These are phyloP conservation scores for Aspergillus conjunctus DNA, from an alignment of 495 filamentous ascomycete genomes.

Conservation along the genomic window DNA sequence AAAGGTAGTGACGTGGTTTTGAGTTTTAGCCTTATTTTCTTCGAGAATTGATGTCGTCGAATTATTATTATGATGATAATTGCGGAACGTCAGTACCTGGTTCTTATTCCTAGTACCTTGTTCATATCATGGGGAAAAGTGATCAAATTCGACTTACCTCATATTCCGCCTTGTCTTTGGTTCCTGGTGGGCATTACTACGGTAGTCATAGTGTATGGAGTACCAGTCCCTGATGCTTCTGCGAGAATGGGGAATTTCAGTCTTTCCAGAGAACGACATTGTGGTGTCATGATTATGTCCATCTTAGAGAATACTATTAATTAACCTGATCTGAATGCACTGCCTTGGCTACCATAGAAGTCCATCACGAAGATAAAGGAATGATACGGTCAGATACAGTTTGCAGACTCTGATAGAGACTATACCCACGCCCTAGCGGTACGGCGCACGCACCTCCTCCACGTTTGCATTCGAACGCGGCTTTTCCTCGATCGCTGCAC, in stretches of 20 bases:
- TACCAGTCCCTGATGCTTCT: too few species aligned
- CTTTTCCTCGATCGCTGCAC: conserved; percentile 21
- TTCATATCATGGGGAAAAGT: neutral
- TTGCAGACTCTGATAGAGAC: too few species aligned
- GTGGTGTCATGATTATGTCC: too few species aligned
- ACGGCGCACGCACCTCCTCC: conserved; percentile 21
- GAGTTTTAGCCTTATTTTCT: conserved; percentile 9
- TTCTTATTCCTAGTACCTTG: neutral
- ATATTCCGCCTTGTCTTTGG: neutral
- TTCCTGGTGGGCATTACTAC: neutral
- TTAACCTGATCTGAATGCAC: neutral
- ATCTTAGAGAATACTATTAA: too few species aligned
- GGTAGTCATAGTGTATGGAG: too few species aligned
- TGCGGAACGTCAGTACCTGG: neutral
- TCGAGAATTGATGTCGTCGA: neutral
- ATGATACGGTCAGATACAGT: neutral
- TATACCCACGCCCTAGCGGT: too few species aligned
- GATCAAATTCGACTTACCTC: neutral
- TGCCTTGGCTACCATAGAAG: neutral
- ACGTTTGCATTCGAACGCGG: conserved; percentile 24
- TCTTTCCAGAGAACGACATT: too few species aligned
- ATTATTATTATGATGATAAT: neutral
- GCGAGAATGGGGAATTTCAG: too few species aligned
- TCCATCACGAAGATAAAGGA: neutral
- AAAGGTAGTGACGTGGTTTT: conserved; percentile 17